Base-by-base conservation (phyloP, 2,329 filamentous ascomycete species). In the Colletotrichum acutatum region DNA sequence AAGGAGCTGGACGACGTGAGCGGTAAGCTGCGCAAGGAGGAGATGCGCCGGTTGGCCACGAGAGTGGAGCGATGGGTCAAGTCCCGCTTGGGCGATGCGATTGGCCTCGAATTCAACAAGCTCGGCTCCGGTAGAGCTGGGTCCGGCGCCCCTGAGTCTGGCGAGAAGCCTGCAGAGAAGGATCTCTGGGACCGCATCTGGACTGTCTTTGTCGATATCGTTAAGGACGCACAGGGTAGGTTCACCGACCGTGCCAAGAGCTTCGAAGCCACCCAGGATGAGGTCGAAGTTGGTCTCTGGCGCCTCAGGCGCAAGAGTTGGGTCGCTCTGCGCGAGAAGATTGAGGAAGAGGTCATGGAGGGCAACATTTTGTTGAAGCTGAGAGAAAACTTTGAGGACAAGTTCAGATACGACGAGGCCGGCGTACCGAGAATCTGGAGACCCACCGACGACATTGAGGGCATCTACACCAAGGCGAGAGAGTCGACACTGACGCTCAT, bases 261-360 rank as follows among this genome's bases (percentile, higher is more conserved):
- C 85, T 98, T 98, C 77, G 95, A 98, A 81, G 97, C 97, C 58
- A 97, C 92, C 78, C 88, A 93, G 68, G 95, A 96, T 53, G 97
- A 99, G 84, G 95, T 98, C 24, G 93, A 97, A 74, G 90, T 98
- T 67, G 97, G 97, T 22, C 87, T 98, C 24, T 99, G 97, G 96
- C 91, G 95, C 69, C 85, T 99, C 76, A 92, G 96, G 72, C 91
- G 96, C 75, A 98, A 98, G 87, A 97, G 94, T 74, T 99, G 97
- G 97, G 92, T 92, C 53, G 95, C 96, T 16, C 87, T 99, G 74
- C 90, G 94, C 58, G 92, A 95, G 72, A 97, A 94, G 86, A 93
- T 99, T 74, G 96, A 98, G 46, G 97, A 99, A 80, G 97, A 99
- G 83, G 94, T 98, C 80, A 97, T 97, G 91, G 97, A 98, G 84